These are phyloP conservation scores for Pseudopyricularia cyperi DNA, from an alignment of 2,329 filamentous ascomycete species.

Conservation along the genomic window DNA sequence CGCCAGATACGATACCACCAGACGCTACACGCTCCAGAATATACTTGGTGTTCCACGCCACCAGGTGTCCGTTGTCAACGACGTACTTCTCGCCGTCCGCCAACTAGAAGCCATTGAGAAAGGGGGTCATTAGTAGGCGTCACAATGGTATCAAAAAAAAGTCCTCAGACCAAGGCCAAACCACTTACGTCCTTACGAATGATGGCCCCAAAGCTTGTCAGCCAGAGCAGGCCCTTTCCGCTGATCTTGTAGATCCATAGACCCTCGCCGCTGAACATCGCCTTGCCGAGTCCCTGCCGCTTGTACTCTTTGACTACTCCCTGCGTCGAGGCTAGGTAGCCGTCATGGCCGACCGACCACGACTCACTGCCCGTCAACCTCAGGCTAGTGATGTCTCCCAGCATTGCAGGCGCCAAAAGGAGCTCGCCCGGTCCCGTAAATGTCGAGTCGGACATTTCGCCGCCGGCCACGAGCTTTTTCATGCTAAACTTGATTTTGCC, in stretches of 20 bases:
- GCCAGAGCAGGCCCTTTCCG: conserved; percentile 72
- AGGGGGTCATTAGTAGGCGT: not conserved
- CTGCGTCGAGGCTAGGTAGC: conserved; percentile 74
- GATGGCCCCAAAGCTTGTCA: conserved; percentile 88
- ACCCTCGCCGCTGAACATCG: conserved; percentile 88
- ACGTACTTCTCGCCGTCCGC: conserved; percentile 72
- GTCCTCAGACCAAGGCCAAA: conserved; percentile 5
- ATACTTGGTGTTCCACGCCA: conserved; percentile 96
- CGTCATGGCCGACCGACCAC: conserved; percentile 80
- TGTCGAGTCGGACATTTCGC: conserved; percentile 64
- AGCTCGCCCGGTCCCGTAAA: conserved; percentile 88
- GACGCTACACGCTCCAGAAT: conserved; percentile 79
- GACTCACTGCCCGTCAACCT: conserved; percentile 56
- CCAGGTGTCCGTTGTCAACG: conserved; percentile 83
- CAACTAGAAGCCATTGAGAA: conserved; percentile 22
- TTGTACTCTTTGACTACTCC: conserved; percentile 84
- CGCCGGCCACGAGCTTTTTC: conserved; percentile 80
- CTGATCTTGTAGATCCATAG: conserved; percentile 80
- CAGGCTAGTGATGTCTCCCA: conserved; percentile 79
- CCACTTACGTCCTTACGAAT: conserved; percentile 76
- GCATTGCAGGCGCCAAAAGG: conserved; percentile 62
- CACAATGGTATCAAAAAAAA: not conserved
- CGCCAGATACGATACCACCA: conserved; percentile 81
- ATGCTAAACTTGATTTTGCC: conserved; percentile 74
- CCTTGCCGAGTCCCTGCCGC: conserved; percentile 73